Evolutionary conservation across 768 basidiomycete genomes (phyloP).

Genomic region (Trametes elegans): DNA sequence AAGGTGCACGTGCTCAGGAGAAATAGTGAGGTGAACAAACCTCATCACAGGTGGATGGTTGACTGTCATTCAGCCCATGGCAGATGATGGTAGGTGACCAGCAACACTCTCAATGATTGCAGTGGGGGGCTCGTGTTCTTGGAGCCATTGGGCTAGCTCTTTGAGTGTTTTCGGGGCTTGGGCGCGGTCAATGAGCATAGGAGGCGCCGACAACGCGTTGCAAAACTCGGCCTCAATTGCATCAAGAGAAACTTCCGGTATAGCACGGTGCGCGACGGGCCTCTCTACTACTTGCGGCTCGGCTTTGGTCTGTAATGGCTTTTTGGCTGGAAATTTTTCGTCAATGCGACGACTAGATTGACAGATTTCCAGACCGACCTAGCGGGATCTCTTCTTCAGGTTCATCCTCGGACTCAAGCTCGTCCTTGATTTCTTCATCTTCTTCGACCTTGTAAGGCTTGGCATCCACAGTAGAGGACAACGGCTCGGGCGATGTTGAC

Average conservation of each 20-base stretch:
- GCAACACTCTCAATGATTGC: neutral
- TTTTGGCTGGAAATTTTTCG: neutral
- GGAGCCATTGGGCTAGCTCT: slow-evolving; percentile 2
- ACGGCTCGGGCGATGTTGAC: slow-evolving; percentile 14
- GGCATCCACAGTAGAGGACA: too few relatives aligned
- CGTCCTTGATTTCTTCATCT: slow-evolving; percentile 5
- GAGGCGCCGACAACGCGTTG: neutral
- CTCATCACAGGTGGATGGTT: too few relatives aligned
- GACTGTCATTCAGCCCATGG: too few relatives aligned
- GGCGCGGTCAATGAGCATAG: neutral
- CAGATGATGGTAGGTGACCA: too few relatives aligned
- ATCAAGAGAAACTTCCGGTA: neutral
- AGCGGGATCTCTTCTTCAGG: neutral
- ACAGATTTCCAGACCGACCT: neutral
- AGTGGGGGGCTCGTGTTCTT: neutral
- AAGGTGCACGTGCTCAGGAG: neutral
- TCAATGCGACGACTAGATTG: neutral
- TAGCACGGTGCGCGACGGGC: too few relatives aligned
- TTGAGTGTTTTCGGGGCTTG: neutral
- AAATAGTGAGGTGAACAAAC: too few relatives aligned
- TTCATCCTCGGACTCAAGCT: slow-evolving; percentile 5
- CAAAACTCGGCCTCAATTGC: neutral
- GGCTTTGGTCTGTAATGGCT: neutral
- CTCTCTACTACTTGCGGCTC: too few relatives aligned
- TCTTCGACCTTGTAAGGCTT: too few relatives aligned